Evolutionary conservation across 176 grass and related monocot species (phyloP), one percentile per base, ranked within the genome.

Genomic region (Eragrostis nindensis): DNA sequence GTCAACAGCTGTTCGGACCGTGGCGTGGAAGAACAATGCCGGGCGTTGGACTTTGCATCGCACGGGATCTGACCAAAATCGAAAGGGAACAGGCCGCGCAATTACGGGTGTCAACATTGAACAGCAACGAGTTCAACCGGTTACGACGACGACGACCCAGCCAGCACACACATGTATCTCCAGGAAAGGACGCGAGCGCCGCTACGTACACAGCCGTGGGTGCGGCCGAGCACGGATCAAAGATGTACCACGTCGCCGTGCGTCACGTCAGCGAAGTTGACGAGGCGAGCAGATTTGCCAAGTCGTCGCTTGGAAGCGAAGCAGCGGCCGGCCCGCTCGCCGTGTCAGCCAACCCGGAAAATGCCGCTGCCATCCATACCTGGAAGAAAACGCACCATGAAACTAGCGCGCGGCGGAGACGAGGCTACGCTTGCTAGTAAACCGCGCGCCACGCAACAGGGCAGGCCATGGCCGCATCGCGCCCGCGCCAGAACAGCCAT

Each of bases 301-400:
- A 72, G 66, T 15, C 79, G 21, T 68, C 26, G 0, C 80, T 57
- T 79, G 50, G 22, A 79, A 83, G 80, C 25, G 65, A 88, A 67
- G 86, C 46, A 10, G 41, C 48, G 40, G 18, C 11, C 56, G 55
- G 1, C 36, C 14, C 40, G n/a, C 42, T 21, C 74, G 48, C 40
- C 61, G 69, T 48, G 69, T 44, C 83, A 49, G 62, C 6, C 36
- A 9, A 2, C 6, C 80, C 57, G 57, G 73, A 56, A 86, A 36
- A 8, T 9, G 75, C 75, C 54, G 7, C 18, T 9, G 2, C 80
- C 80, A n/a, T n/a, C n/a, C n/a, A 40, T 4, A 2, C 48, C 80
- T 50, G 62, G 41, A 6, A 47, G 30, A 46, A 24, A 65, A 16
- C 42, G 66, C 9, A 12, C 57, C n/a, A n/a, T n/a, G n/a, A n/a